Base-by-base conservation (phyloP, 2,329 filamentous ascomycete species). In the Cercospora sp. region DNA sequence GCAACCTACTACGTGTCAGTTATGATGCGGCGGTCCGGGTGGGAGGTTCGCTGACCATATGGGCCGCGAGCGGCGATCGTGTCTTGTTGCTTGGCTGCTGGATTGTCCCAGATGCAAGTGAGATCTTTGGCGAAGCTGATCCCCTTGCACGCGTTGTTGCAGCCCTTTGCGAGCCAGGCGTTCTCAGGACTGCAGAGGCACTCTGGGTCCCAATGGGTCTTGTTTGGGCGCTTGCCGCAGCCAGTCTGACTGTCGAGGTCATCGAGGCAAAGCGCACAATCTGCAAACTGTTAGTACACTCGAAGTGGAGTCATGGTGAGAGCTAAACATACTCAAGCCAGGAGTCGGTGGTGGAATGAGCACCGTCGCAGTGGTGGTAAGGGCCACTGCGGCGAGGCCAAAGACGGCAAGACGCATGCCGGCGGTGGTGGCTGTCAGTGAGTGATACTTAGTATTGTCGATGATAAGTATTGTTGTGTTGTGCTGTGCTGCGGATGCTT, bases 391-490 rank as follows among this genome's bases (percentile, higher is more conserved):
- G 48, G 51, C n/a, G 48, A 59, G 20, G 26, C 12, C 48, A 12
- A 40, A 51, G 53, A 53, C 53, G 53, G 51, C 62, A 33, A 58
- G 42, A 53, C 31, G 62, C 62, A 64, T 64, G 20, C 51, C 51
- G 53, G 62, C 33, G 26, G 45, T 20, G 60, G 59, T 20, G 30
- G 45, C 40, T 12, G 40, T 45, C 45, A 26, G n/a, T 31, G 18
- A 31, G 40, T 63, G 60, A 28, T 33, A 53, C 45, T 63, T 63
- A 26, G 45, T 63, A 33, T 51, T 53, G n/a, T 63, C 23, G 60
- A 48, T 28, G 60, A 26, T 61, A 63, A 63, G 60, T 63, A 63
- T 53, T 63, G 60, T 63, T 62, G 40, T 31, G 60, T 30, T 62
- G 60, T 48, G 28, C 20, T 62, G 60, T 48, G 28, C 20, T 51